phyloP scores from a whole-genome alignment of 768 basidiomycete species.

The Coprinopsis marcescibilis region DNA sequence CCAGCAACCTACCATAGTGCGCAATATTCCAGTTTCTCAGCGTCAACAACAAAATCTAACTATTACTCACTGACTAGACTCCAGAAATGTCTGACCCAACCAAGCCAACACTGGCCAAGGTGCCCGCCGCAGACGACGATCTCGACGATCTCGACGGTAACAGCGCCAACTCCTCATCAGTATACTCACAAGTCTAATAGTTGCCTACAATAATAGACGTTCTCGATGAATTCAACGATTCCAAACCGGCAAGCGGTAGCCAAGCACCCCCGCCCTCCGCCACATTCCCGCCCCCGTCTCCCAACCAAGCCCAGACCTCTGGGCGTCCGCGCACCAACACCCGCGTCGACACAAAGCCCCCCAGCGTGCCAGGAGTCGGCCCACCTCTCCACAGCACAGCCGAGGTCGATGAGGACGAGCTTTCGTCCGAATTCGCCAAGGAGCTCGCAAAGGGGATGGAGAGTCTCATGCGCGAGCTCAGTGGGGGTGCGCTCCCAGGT shows the following conservation, averaged over 20 bases:
- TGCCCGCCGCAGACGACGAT: too few relatives aligned
- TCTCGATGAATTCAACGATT: conserved; percentile 38
- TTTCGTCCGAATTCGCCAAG: conserved; percentile 37
- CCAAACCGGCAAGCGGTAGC: conserved; percentile 10
- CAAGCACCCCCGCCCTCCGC: conserved; percentile 28
- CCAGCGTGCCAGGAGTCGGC: conserved; percentile 31
- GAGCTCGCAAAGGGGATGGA: conserved; percentile 49
- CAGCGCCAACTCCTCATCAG: too few relatives aligned
- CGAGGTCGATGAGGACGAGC: conserved; percentile 31
- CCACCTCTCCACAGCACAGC: conserved; percentile 20
- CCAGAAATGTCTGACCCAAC: too few relatives aligned
- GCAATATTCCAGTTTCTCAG: too few relatives aligned
- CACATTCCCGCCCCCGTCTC: conserved; percentile 22
- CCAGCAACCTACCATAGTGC: too few relatives aligned
- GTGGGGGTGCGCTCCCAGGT: conserved; percentile 22
- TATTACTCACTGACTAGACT: too few relatives aligned
- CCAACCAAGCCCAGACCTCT: conserved; percentile 26
- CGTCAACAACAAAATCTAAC: too few relatives aligned
- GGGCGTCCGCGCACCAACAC: conserved; percentile 35
- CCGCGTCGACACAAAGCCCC: conserved; percentile 37
- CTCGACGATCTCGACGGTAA: too few relatives aligned
- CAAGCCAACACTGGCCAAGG: too few relatives aligned
- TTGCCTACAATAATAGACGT: conserved; percentile 30
- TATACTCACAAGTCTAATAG: conserved; percentile 5
- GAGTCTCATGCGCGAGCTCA: conserved; percentile 41